Percentiles rank a stretch among this genome's conserved stretches.
Conservation (phyloP, 2,329 filamentous ascomycete genomes). For the Paecilomyces fulvus region DNA sequence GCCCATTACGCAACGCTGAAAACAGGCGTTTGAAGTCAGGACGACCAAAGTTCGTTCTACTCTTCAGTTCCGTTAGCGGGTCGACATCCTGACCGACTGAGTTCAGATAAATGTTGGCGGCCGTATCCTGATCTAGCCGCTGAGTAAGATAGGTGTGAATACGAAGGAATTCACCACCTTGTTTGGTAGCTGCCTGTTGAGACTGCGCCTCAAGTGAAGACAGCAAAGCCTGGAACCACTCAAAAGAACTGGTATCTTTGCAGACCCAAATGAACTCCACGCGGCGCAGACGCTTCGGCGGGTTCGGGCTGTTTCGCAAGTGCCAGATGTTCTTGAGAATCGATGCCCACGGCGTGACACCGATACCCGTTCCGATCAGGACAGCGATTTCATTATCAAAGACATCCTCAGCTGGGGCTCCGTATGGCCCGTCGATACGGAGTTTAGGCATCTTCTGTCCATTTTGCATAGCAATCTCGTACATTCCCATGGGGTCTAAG, state of each 20-base stretch:
- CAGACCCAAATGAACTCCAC: slow-evolving; percentile 99
- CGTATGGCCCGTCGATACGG: slow-evolving; percentile 90
- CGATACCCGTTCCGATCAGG: slow-evolving; percentile 74
- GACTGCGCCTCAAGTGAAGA: slow-evolving; percentile 85
- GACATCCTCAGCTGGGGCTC: slow-evolving; percentile 93
- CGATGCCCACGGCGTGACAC: slow-evolving; percentile 77
- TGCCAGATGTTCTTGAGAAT: slow-evolving; percentile 99
- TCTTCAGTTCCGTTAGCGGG: slow-evolving; percentile 82
- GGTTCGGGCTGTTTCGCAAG: slow-evolving; percentile 79
- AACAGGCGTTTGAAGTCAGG: slow-evolving; percentile 82
- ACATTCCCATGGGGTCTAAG: slow-evolving; percentile 91
- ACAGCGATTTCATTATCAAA: slow-evolving; percentile 83
- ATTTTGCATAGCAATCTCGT: slow-evolving; percentile 90
- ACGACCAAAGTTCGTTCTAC: slow-evolving; percentile 87
- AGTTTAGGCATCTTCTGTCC: slow-evolving; percentile 86
- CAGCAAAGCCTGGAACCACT: slow-evolving; percentile 96
- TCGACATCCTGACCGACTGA: slow-evolving; percentile 81
- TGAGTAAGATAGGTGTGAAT: slow-evolving; percentile 98
- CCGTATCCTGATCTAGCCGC: slow-evolving; percentile 80
- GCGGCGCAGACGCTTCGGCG: slow-evolving; percentile 77
- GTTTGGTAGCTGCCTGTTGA: slow-evolving; percentile 55
- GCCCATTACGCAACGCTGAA: slow-evolving; percentile 75
- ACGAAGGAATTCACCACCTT: slow-evolving; percentile 69
- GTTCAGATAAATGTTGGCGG: slow-evolving; percentile 95
- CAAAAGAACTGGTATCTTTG: slow-evolving; percentile 89